A percentile compares a stretch with the other conserved stretches of the same genome.
These are phyloP conservation scores for Tothia fuscella DNA, from an alignment of 2,329 filamentous ascomycete genomes.

Conservation along the genomic window DNA sequence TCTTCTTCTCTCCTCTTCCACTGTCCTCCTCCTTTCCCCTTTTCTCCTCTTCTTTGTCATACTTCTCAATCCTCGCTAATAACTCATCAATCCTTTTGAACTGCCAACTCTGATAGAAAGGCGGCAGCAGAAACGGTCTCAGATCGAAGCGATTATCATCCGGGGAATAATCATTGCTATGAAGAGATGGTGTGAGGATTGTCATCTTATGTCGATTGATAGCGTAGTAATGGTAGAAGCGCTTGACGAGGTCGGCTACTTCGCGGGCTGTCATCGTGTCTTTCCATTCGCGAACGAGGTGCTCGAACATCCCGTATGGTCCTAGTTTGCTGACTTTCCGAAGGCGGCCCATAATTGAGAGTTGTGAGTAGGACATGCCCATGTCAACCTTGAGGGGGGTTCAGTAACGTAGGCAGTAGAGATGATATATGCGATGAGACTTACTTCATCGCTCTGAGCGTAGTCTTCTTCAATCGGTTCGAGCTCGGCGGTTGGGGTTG, in stretches of 20 bases:
- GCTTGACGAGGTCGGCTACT: background rate
- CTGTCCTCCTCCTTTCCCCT: too few relatives aligned
- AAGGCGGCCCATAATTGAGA: conserved; percentile 39
- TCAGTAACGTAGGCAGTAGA: too few relatives aligned
- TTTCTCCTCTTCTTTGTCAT: too few relatives aligned
- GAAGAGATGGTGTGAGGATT: conserved; percentile 11
- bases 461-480: conserved; percentile 55
- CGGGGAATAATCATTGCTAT: conserved; percentile 35
- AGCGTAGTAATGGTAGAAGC: conserved; percentile 39
- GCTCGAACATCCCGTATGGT: conserved; percentile 42
- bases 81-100: conserved; percentile 24
- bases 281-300: conserved; percentile 40
- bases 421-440: too few relatives aligned
- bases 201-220: conserved; percentile 50
- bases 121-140: conserved; percentile 43
- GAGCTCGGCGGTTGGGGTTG: conserved; percentile 49
- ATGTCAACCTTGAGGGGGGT: too few relatives aligned
- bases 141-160: conserved; percentile 50
- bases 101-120: conserved; percentile 22
- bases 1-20: too few relatives aligned
- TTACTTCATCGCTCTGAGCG: conserved; percentile 46
- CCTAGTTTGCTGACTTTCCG: conserved; percentile 45
- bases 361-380: conserved; percentile 42
- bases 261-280: conserved; percentile 32
- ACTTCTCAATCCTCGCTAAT: conserved; percentile 6